phyloP scores from a whole-genome alignment of 1,284 basidiomycete species.

The Rhodotorula sp. region DNA sequence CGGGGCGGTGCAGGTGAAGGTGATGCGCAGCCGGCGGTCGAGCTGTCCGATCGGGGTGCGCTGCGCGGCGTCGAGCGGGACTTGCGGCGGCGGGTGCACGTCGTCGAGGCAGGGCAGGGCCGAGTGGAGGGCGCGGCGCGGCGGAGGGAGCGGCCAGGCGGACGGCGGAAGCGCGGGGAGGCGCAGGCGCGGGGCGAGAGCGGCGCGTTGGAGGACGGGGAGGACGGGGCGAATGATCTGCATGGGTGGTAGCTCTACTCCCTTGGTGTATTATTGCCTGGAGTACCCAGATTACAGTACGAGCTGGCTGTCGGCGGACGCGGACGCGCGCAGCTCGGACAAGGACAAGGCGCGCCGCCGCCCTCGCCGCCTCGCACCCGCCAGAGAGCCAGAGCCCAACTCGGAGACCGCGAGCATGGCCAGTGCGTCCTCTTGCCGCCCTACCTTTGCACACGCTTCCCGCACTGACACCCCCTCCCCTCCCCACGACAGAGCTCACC shows the following conservation, averaged over 20 bases:
- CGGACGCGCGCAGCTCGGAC: no score
- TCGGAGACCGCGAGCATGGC: neutral
- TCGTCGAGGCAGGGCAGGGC: neutral
- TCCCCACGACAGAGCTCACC: conserved; percentile 48
- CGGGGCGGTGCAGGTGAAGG: conserved; percentile 80
- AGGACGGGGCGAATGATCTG: neutral
- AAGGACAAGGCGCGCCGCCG: no score
- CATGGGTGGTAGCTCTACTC: neutral
- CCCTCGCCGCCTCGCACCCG: neutral
- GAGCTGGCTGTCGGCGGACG: no score
- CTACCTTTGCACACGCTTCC: accelerated
- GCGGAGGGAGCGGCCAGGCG: neutral
- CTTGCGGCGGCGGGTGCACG: neutral
- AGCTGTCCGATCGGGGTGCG: conserved; percentile 42
- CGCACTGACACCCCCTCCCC: neutral
- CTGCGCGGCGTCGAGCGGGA: conserved; percentile 7
- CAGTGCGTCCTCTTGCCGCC: neutral
- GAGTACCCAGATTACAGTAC: no score
- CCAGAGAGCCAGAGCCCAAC: no score
- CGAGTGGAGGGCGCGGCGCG: neutral
- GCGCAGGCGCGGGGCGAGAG: neutral
- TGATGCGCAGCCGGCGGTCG: conserved; percentile 50
- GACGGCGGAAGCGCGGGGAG: neutral
- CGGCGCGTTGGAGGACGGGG: neutral
- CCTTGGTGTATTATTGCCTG: no score